A percentile compares a stretch with the other conserved stretches of the same genome.
Conservation (phyloP, 176 grass and related monocot genomes). For the Aegilops tauschii region DNA sequence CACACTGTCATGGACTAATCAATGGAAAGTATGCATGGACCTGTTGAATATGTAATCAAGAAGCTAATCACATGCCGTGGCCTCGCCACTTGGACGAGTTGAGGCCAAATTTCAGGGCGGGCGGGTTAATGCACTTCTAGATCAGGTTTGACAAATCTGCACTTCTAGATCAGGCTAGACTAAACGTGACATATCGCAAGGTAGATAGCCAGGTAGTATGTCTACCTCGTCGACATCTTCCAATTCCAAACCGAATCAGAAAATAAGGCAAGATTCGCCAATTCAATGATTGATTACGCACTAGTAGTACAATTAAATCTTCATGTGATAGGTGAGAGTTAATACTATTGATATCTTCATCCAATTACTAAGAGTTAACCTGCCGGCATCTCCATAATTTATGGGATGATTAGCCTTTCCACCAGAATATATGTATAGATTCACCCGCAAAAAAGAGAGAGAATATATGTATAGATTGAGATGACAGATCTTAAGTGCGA, state of each 20-base stretch:
- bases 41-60: background rate
- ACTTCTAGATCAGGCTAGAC: background rate
- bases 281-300: background rate
- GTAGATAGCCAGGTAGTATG: background rate
- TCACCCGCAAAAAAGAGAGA: no score
- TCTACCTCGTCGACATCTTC: conserved; percentile 3
- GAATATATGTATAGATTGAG: background rate
- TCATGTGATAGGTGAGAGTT: background rate
- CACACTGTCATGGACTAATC: background rate
- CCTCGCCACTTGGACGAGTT: background rate
- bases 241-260: background rate
- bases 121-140: background rate
- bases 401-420: background rate
- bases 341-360: background rate
- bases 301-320: background rate
- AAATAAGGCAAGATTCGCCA: background rate
- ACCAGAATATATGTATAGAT: background rate
- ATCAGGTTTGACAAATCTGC: conserved; percentile 29
- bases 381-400: conserved; percentile 4
- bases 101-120: background rate
- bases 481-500: background rate
- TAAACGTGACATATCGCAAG: conserved; percentile 10
- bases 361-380: conserved; percentile 6
- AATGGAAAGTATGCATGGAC: background rate
- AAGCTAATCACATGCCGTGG: conserved; percentile 7